phyloP scores from a whole-genome alignment of 305 asterid genomes.

The Salvia sclarea region DNA sequence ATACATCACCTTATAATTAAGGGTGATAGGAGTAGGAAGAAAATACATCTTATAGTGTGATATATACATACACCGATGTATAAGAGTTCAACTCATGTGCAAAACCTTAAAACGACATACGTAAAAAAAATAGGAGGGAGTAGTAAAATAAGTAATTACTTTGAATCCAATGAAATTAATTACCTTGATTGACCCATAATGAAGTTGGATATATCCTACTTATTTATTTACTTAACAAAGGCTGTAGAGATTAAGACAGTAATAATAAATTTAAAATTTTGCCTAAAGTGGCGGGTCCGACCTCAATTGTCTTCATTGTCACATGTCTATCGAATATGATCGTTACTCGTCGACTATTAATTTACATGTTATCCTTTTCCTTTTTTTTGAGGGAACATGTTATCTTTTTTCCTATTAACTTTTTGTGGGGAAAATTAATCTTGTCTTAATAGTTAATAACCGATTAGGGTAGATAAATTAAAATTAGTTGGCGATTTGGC shows the following conservation, averaged over 20 bases:
- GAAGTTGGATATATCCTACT: not conserved
- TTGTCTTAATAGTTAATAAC: slow-evolving; percentile 20
- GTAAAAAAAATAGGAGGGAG: too few species aligned
- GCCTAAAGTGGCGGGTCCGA: slow-evolving; percentile 21
- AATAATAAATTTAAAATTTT: not conserved
- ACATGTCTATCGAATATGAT: slow-evolving; percentile 12
- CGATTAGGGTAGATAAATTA: slow-evolving; percentile 30
- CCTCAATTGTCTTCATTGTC: slow-evolving; percentile 7
- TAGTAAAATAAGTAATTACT: too few species aligned
- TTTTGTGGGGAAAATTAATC: not conserved
- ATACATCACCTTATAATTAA: too few species aligned
- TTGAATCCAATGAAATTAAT: too few species aligned
- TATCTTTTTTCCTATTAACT: not conserved
- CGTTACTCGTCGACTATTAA: not conserved
- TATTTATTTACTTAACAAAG: not conserved
- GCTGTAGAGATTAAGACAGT: not conserved
- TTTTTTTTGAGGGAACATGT: not conserved
- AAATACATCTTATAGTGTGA: too few species aligned
- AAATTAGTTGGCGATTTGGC: slow-evolving; percentile 33
- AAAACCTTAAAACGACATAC: too few species aligned
- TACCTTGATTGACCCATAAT: not conserved
- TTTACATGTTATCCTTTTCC: not conserved
- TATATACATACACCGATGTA: too few species aligned
- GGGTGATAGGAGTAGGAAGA: too few species aligned
- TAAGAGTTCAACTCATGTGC: too few species aligned